Conservation (phyloP, 1,284 basidiomycete genomes). For the Butyriboletus appendiculatus region DNA sequence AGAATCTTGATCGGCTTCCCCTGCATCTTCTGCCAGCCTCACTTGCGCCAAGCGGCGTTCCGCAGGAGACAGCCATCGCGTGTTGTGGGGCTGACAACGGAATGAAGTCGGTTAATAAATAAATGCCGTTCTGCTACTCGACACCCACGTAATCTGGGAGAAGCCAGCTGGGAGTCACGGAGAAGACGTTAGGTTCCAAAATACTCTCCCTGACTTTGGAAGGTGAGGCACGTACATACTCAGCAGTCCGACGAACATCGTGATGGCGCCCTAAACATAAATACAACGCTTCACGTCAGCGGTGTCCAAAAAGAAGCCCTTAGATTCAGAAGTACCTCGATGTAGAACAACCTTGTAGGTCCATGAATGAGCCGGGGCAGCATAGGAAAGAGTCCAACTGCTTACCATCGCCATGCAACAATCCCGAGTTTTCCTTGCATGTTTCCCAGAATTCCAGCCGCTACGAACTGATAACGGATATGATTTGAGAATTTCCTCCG, state of each 20-base stretch:
- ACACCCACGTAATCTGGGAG: constrained; percentile 55
- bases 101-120: neutral
- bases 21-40: constrained; percentile 74
- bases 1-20: constrained; percentile 65
- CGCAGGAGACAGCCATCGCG: constrained; percentile 58
- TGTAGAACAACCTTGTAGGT: constrained; percentile 53
- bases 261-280: constrained; percentile 50
- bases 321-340: constrained; percentile 45
- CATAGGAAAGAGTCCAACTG: neutral
- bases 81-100: constrained; percentile 56
- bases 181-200: neutral
- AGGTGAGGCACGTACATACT: constrained; percentile 46
- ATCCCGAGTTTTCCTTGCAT: constrained; percentile 72
- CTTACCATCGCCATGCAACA: constrained; percentile 70
- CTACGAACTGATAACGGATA: constrained; percentile 47
- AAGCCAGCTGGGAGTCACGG: constrained; percentile 39
- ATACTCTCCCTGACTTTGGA: neutral
- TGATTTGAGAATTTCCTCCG: neutral
- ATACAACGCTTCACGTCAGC: neutral
- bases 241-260: constrained; percentile 55
- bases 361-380: neutral
- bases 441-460: constrained; percentile 65
- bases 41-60: constrained; percentile 69
- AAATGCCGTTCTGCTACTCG: neutral
- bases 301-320: neutral